Evolutionary conservation across 2,329 filamentous ascomycete genomes (phyloP).

Genomic region (Leptodontidium sp.): DNA sequence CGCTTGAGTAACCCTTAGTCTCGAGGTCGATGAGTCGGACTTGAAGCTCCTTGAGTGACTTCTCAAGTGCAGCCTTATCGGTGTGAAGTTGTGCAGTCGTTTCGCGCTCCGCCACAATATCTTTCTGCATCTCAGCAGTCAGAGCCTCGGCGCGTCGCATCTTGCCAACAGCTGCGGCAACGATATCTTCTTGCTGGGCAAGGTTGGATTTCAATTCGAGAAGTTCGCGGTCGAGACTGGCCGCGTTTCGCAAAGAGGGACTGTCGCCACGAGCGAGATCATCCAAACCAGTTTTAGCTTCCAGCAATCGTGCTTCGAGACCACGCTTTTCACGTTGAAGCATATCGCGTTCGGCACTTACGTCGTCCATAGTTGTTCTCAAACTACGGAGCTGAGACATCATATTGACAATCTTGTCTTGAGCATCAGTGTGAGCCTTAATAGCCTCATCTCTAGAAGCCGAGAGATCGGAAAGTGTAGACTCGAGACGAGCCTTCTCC

Average conservation of each 20-base stretch:
- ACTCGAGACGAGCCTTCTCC: constrained; percentile 91
- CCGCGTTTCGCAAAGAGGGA: constrained; percentile 88
- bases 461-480: constrained; percentile 86
- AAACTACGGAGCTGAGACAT: constrained; percentile 89
- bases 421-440: constrained; percentile 91
- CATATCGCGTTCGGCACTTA: constrained; percentile 83
- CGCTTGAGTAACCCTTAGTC: constrained; percentile 95
- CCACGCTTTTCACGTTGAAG: constrained; percentile 89
- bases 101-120: constrained; percentile 87
- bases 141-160: constrained; percentile 94
- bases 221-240: constrained; percentile 86
- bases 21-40: constrained; percentile 91
- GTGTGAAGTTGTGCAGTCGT: constrained; percentile 82
- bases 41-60: constrained; percentile 88
- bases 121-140: constrained; percentile 88
- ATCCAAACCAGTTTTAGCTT: constrained; percentile 88
- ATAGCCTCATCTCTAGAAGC: constrained; percentile 94
- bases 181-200: constrained; percentile 93
- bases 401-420: constrained; percentile 89
- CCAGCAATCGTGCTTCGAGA: constrained; percentile 82
- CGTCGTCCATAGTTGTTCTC: constrained; percentile 84
- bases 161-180: constrained; percentile 90
- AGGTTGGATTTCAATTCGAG: constrained; percentile 88
- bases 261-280: constrained; percentile 86
- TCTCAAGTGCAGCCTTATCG: constrained; percentile 89